Evolutionary conservation across 2,329 filamentous ascomycete genomes (phyloP).

Genomic region (Penicillium occitanis): DNA sequence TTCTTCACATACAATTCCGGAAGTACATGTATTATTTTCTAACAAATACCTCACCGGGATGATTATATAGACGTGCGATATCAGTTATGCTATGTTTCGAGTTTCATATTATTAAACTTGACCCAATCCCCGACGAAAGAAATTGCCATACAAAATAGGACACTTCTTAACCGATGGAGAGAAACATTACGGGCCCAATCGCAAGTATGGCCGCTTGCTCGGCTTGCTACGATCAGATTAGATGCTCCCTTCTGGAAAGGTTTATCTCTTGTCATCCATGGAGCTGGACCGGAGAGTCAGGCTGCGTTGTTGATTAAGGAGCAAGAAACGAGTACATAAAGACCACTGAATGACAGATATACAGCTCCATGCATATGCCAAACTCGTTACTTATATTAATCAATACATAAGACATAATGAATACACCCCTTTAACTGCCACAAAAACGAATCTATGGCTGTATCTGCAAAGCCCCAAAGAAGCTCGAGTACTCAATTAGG

Average conservation of each 20-base stretch:
- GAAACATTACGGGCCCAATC: slow-evolving; percentile 9
- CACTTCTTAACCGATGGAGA: not conserved
- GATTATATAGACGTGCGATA: slow-evolving; percentile 1
- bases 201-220: slow-evolving; percentile 8
- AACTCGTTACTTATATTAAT: too few relatives aligned
- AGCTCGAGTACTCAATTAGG: too few relatives aligned
- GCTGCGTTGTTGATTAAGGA: not conserved
- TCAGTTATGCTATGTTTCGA: slow-evolving; percentile 13
- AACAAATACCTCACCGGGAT: not conserved
- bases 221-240: slow-evolving; percentile 1
- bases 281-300: not conserved
- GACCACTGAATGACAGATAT: too few relatives aligned
- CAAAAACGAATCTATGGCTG: too few relatives aligned
- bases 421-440: too few relatives aligned
- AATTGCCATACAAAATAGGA: not conserved
- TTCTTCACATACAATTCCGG: not conserved
- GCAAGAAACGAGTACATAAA: not conserved
- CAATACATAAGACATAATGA: too few relatives aligned
- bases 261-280: not conserved
- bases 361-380: too few relatives aligned
- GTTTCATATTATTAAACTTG: slow-evolving; percentile 4
- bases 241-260: slow-evolving; percentile 7
- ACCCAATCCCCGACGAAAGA: not conserved
- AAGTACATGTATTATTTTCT: not conserved
- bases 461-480: too few relatives aligned